Evolutionary conservation across 2,329 filamentous ascomycete genomes (phyloP), one percentile per base, ranked within the genome.

Genomic region (Lizonia empirigonia): DNA sequence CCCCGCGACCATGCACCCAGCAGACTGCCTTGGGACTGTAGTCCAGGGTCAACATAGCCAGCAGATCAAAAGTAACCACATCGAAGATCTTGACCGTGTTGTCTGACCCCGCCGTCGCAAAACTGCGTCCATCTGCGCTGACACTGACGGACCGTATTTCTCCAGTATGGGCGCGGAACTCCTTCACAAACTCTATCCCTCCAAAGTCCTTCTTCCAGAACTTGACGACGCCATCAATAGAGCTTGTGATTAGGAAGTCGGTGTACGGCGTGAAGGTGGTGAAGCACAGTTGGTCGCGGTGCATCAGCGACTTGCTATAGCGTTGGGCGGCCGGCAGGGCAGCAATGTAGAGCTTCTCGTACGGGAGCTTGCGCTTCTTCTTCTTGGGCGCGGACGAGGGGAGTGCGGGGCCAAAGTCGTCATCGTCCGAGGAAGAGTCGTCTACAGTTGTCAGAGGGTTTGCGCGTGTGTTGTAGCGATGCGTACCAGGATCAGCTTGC

Each of bases 281-380:
- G 67, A 92, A 97, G 50, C 88, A 84, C 40, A 99, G 77, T 76
- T 96, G 91, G 62, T 99, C 94, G 77, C 93, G 92, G 82, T 99
- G 94, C 95, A 99, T 99, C 67, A 99, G 80, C 36, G 94, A 97
- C 69, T 92, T 96, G 51, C 89, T 96, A 76, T 99, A 99, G 36
- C 90, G 57, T 29, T 81, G 68, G 16, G 90, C 89, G 41, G 84
- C 84, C 4, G 94, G 94, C 29, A 99, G 82, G 30, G 94, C 93
- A 51, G 90, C 90, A 58, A 97, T 80, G 75, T 97, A 97, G 65
- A 97, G 86, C 73, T 94, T 96, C 76, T 97, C 93, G 77, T 97
- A 93, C 1, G 90, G 91, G 2, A 99, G 85, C 64, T 90, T 90
- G 64, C 92, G 85, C 58, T 90, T 87, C 78, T 96, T 97, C 82